These are phyloP conservation scores for Hortaea werneckii DNA, from an alignment of 2,329 filamentous ascomycete genomes.

Conservation along the genomic window DNA sequence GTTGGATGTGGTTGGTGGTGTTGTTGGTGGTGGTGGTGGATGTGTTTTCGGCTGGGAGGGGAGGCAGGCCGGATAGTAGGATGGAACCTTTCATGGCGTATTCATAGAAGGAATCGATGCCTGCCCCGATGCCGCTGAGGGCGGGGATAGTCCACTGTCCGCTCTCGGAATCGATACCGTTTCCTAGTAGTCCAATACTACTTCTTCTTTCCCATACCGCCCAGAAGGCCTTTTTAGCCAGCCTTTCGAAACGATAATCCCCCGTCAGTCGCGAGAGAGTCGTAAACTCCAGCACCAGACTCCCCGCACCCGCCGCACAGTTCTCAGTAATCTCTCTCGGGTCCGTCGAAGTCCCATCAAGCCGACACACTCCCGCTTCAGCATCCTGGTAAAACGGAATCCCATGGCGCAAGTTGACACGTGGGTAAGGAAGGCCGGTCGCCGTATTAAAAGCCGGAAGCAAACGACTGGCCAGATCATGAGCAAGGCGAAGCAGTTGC, in stretches of 20 bases:
- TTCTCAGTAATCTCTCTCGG: constrained; percentile 78
- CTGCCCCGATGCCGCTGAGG: constrained; percentile 89
- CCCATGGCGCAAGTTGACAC: constrained; percentile 82
- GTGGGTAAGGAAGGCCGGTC: constrained; percentile 87
- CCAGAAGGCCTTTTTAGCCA: constrained; percentile 91
- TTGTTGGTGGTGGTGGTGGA: neutral
- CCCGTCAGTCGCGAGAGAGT: constrained; percentile 81
- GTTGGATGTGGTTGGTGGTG: constrained; percentile 42
- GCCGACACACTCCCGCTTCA: constrained; percentile 37
- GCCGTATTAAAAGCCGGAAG: constrained; percentile 85
- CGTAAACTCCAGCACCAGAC: constrained; percentile 85
- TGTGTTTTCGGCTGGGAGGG: constrained; percentile 26
- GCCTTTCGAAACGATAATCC: constrained; percentile 75
- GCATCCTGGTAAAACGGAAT: constrained; percentile 73
- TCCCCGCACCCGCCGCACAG: constrained; percentile 93
- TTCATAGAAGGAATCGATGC: constrained; percentile 97
- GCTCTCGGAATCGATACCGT: constrained; percentile 83
- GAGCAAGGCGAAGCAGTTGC: constrained; percentile 78
- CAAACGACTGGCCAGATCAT: constrained; percentile 73
- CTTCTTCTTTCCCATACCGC: constrained; percentile 87
- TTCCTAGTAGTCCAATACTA: constrained; percentile 75
- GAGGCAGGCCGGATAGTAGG: constrained; percentile 62
- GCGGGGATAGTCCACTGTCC: constrained; percentile 73
- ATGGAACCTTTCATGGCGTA: constrained; percentile 94
- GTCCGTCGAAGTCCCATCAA: constrained; percentile 32